phyloP scores from a whole-genome alignment of 2,329 filamentous ascomycete species.

The Trichothecium roseum region DNA sequence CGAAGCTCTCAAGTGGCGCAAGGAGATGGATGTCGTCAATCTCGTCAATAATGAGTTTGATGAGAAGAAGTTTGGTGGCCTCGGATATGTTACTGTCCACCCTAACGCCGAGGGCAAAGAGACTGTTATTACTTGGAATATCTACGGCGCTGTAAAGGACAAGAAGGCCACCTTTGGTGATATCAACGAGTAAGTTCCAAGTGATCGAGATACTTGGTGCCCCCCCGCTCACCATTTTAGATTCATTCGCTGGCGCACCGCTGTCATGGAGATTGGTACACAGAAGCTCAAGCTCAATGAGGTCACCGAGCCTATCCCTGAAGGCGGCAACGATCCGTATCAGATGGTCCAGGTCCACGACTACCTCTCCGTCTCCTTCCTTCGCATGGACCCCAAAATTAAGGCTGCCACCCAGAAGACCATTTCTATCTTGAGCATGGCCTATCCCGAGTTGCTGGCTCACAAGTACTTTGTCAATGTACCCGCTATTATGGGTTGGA shows the following conservation, averaged over 20 bases:
- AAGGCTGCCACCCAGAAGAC: conserved; percentile 70
- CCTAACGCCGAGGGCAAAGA: conserved; percentile 41
- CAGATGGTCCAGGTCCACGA: conserved; percentile 91
- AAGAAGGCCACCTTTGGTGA: conserved; percentile 77
- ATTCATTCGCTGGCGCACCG: conserved; percentile 83
- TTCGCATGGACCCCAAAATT: conserved; percentile 68
- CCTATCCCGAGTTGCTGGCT: conserved; percentile 75
- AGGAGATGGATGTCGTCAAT: conserved; percentile 60
- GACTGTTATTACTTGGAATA: conserved; percentile 76
- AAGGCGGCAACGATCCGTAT: conserved; percentile 70
- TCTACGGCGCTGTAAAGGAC: conserved; percentile 81
- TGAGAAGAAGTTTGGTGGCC: conserved; percentile 58
- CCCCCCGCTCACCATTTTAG: conserved; percentile 29
- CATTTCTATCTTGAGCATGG: conserved; percentile 68
- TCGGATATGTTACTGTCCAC: conserved; percentile 76
- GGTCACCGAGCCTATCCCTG: conserved; percentile 61
- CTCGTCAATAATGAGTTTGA: conserved; percentile 55
- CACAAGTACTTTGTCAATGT: conserved; percentile 97
- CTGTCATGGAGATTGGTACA: conserved; percentile 80
- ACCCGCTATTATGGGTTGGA: conserved; percentile 81
- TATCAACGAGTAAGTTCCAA: conserved; percentile 57
- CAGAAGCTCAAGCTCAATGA: conserved; percentile 59
- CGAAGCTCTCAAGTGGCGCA: conserved; percentile 75
- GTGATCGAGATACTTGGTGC: conserved; percentile 1
- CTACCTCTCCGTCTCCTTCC: conserved; percentile 79